phyloP scores from a whole-genome alignment of 1,284 basidiomycete species.

The Trichosporon faecale region DNA sequence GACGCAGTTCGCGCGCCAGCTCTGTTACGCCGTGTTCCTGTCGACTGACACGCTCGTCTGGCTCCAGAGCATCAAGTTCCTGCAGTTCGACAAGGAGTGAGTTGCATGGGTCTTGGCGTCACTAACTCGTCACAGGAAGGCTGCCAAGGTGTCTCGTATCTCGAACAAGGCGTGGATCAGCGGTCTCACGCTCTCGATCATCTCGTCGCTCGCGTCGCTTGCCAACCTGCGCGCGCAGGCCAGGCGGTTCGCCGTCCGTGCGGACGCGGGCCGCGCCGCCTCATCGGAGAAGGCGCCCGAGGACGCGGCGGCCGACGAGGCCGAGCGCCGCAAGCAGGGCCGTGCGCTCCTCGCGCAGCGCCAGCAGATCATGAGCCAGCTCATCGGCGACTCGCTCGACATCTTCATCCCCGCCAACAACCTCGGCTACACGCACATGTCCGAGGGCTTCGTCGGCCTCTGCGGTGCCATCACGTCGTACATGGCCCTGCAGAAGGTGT shows the following conservation, averaged over 20 bases:
- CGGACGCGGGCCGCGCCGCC: constrained; percentile 37
- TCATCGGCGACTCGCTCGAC: constrained; percentile 50
- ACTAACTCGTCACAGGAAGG: constrained; percentile 57
- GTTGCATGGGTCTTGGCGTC: constrained; percentile 13
- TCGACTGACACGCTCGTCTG: constrained; percentile 76
- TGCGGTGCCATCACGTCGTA: constrained; percentile 55
- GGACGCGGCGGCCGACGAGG: constrained; percentile 34
- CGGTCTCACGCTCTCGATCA: constrained; percentile 76
- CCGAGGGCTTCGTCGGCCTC: constrained; percentile 79
- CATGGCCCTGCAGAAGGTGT: constrained; percentile 53
- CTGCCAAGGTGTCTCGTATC: constrained; percentile 64
- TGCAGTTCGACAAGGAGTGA: constrained; percentile 57
- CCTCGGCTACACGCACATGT: constrained; percentile 72
- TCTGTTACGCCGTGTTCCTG: constrained; percentile 89
- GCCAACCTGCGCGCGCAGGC: constrained; percentile 50
- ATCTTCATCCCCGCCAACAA: constrained; percentile 84
- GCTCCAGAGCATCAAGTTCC: constrained; percentile 73
- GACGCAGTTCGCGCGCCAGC: constrained; percentile 76
- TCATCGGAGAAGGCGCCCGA: constrained; percentile 34
- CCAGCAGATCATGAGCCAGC: constrained; percentile 46
- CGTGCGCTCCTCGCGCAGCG: constrained; percentile 49
- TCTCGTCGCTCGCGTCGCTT: constrained; percentile 55
- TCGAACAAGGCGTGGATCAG: constrained; percentile 87
- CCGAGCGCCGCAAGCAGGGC: constrained; percentile 46
- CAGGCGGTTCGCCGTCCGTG: constrained; percentile 41